Base-by-base conservation (phyloP, 2,329 filamentous ascomycete genomes). In the Fusarium sublunatum region DNA sequence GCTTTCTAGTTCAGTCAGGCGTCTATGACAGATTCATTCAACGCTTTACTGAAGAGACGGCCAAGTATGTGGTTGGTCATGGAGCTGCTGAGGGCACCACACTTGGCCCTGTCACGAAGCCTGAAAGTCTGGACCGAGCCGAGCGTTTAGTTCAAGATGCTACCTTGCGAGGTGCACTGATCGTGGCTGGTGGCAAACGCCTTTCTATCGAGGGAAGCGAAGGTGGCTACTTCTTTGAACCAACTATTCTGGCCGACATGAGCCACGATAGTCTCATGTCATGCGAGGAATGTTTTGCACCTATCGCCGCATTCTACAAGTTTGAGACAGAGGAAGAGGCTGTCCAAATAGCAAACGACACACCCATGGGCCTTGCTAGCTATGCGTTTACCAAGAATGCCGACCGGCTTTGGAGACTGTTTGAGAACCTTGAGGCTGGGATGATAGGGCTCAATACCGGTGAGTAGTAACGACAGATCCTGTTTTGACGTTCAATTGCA, bases 1-100 rank as follows among this genome's bases (percentile, higher is more conserved):
- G 85, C 2, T 79, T 88, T 51, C 86, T 84, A 62, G 78, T 88
- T 4, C 85, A 88, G 61, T 77, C 77, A 6, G 83, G 80, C 6
- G 81, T 91, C n/a, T 87, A 88, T 71, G 83, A 88, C 3, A 22
- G 34, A 2, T 69, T 69, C 13, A 22, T 53, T 0, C 25, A 52
- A 11, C 52, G 44, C 4, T 26, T 69, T 0, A 10, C 47, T 3
- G 32, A 67, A 38, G 13, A 53, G 15, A 58, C 52, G n/a, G 29
- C 46, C 13, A 63, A 62, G 15, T 46, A 57, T 19, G 15, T 52
- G 13, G 19, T 53, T 3, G 58, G 59, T 4, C 63, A 67, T 2
- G 65, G 63, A 3, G 41, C 32, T 13, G 25, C 64, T n/a, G 47
- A 48, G 0, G 36, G 19, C 1, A 61, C 53, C 2, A 68, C 62